phyloP scores from a whole-genome alignment of 352 stramenopile species.

The Globisporangium iwayamae region DNA sequence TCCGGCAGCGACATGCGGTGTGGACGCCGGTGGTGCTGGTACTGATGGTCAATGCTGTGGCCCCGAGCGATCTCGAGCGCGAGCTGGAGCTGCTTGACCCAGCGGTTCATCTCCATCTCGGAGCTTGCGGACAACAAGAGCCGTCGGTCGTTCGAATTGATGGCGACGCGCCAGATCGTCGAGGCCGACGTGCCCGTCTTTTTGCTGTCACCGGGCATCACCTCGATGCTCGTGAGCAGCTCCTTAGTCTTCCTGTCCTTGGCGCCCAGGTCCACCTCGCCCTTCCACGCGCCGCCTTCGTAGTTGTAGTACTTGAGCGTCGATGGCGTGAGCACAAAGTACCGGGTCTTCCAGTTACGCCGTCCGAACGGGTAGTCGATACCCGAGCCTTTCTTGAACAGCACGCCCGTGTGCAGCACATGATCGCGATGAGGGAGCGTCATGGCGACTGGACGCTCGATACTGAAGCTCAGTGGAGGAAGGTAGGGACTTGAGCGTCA shows the following conservation, averaged over 20 bases:
- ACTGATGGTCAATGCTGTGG: not conserved
- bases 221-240: conserved; percentile 24
- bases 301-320: conserved; percentile 34
- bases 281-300: conserved; percentile 32
- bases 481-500: not conserved
- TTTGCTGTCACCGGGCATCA: conserved; percentile 41
- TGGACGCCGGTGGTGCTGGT: not conserved
- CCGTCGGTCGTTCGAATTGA: conserved; percentile 31
- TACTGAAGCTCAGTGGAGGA: not conserved
- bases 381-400: conserved; percentile 52
- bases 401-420: conserved; percentile 30
- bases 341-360: conserved; percentile 53
- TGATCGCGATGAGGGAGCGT: not conserved
- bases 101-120: conserved; percentile 48
- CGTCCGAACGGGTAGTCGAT: conserved; percentile 33
- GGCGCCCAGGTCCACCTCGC: conserved; percentile 28
- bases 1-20: conserved; percentile 5
- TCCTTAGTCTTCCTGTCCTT: not conserved
- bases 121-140: conserved; percentile 32
- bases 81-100: conserved; percentile 32
- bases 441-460: not conserved
- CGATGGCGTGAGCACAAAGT: conserved; percentile 39
- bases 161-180: conserved; percentile 45
- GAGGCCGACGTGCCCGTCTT: conserved; percentile 43
- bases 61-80: conserved; percentile 25